Conservation (phyloP, 208 protist genomes). For the Trypanosoma platydactyli region DNA sequence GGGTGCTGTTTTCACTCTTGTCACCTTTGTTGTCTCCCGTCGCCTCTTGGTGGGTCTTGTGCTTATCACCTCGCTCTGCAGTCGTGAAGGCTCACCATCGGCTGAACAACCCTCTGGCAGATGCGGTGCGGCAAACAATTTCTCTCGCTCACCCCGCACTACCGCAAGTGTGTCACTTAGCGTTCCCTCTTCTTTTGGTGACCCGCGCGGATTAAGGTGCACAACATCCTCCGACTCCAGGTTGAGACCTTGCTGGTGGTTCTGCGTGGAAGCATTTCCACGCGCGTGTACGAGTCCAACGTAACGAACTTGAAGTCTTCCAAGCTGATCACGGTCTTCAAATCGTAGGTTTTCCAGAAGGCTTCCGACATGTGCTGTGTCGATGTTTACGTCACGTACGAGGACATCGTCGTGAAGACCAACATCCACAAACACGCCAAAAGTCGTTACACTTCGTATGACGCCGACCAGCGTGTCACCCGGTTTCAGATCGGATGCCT, state of each 20-base stretch:
- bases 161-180: constrained; percentile 18
- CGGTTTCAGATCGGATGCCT: constrained; percentile 38
- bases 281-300: constrained; percentile 11
- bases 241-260: constrained; percentile 23
- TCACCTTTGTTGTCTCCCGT: constrained; percentile 7
- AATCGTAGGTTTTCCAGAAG: constrained; percentile 46
- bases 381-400: constrained; percentile 48
- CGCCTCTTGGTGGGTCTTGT: not conserved
- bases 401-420: constrained; percentile 77
- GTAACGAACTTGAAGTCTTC: constrained; percentile 47
- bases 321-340: constrained; percentile 49
- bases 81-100: not conserved
- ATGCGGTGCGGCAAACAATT: not conserved
- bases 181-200: not conserved
- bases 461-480: constrained; percentile 64
- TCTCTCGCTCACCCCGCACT: constrained; percentile 14
- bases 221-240: constrained; percentile 61
- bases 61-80: too few relatives aligned
- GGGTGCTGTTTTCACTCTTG: not conserved
- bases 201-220: not conserved
- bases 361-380: constrained; percentile 56
- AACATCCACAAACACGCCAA: constrained; percentile 85
- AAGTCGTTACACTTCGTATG: constrained; percentile 75
- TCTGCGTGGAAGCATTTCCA: not conserved
- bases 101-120: not conserved